Conservation (phyloP, 2,329 filamentous ascomycete genomes). For the Colletotrichum sp. region DNA sequence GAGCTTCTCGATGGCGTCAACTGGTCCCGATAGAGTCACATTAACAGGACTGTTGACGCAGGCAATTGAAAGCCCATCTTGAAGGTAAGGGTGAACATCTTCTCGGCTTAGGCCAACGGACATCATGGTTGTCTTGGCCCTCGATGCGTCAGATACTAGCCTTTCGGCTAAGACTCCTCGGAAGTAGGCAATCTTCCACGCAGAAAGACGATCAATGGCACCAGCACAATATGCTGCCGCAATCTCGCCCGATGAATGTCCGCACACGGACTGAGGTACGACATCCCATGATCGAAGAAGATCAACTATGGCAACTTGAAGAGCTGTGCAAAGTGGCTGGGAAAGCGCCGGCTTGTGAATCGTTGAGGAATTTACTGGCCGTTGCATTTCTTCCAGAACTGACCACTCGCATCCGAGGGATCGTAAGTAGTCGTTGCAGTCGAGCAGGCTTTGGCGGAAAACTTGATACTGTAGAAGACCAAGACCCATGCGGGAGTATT, state of each 20-base stretch:
- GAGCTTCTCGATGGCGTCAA: conserved; percentile 36
- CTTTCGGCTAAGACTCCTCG: conserved; percentile 33
- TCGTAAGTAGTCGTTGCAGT: background rate
- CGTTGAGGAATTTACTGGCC: conserved; percentile 19
- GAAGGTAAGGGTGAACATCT: conserved; percentile 31
- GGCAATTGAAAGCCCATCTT: conserved; percentile 35
- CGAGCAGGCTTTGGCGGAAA: conserved; percentile 45
- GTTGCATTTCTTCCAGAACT: conserved; percentile 38
- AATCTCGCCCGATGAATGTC: conserved; percentile 53
- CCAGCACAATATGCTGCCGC: conserved; percentile 47
- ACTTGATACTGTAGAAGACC: conserved; percentile 43
- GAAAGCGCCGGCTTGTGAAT: conserved; percentile 40
- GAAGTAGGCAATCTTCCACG: conserved; percentile 46
- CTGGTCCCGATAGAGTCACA: conserved; percentile 48
- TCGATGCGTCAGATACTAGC: background rate
- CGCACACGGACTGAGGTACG: conserved; percentile 37
- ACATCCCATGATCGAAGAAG: conserved; percentile 38
- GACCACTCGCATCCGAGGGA: conserved; percentile 37
- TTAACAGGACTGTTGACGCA: conserved; percentile 49
- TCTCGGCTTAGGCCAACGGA: background rate
- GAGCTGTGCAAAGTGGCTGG: conserved; percentile 44
- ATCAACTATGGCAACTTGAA: conserved; percentile 47
- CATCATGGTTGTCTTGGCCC: background rate
- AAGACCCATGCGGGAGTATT: conserved; percentile 46
- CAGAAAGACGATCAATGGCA: conserved; percentile 37